Percentiles rank a stretch among this genome's conserved stretches.
phyloP scores from a whole-genome alignment of 2,329 filamentous ascomycete species.

The Raffaelea ambrosiae region DNA sequence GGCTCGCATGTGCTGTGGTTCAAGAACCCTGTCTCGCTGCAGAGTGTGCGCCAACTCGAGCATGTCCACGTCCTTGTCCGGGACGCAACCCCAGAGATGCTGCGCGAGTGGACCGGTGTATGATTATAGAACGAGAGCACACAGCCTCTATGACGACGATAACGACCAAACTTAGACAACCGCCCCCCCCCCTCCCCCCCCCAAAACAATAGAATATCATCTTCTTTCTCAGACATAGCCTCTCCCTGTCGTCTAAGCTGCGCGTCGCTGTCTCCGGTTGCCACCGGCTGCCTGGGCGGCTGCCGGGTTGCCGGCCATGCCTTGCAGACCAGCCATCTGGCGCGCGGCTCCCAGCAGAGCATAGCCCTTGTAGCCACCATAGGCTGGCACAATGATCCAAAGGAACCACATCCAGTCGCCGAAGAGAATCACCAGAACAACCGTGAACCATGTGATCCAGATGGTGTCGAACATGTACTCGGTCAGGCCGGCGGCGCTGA shows the following conservation, averaged over 20 bases:
- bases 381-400: conserved; percentile 47
- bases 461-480: conserved; percentile 98
- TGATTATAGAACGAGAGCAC: neutral
- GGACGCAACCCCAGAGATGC: conserved; percentile 39
- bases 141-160: no score
- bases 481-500: conserved; percentile 78
- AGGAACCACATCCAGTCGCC: conserved; percentile 67
- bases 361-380: conserved; percentile 45
- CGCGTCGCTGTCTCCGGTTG: conserved; percentile 47
- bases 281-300: conserved; percentile 20
- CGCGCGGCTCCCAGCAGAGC: conserved; percentile 45
- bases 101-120: conserved; percentile 44
- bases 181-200: no score
- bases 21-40: conserved; percentile 85
- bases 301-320: conserved; percentile 27
- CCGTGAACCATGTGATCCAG: conserved; percentile 84
- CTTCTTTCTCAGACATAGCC: neutral
- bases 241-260: conserved; percentile 27
- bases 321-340: conserved; percentile 41
- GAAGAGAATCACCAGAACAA: conserved; percentile 62
- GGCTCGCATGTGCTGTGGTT: conserved; percentile 66
- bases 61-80: conserved; percentile 75
- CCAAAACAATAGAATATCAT: no score
- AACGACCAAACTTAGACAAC: no score
- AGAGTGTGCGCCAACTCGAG: conserved; percentile 80